Evolutionary conservation across 768 basidiomycete species (phyloP), one percentile per base, ranked within the genome.

Genomic region (Suillus discolor): DNA sequence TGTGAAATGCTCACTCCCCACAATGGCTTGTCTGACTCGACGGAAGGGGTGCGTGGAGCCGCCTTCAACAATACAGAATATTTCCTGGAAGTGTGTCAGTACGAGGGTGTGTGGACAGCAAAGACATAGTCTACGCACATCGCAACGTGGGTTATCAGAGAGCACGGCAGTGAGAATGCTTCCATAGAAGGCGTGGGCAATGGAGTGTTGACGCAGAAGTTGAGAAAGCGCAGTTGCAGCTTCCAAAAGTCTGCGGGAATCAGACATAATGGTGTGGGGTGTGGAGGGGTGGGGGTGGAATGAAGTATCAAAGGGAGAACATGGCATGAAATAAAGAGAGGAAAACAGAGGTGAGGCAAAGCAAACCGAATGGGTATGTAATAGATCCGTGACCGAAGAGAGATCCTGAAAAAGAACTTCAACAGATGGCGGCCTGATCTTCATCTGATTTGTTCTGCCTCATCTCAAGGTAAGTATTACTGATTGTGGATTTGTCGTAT

Each of bases 181-280:
- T 15, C 93, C 93, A 71, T 94, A 84, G 77, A 94, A 94, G 38
- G 92, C 93, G 72, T 95, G 93, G 12, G 90, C 87, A 62, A 93
- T 85, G 65, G 80, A 80, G 44, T 81, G 79, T 42, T 82, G 77
- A 67, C 72, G 79, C 61, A 95, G 86, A 64, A 89, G 78, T 64
- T 79, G 79, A 38, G 92, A 93, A 76, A 95, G 89, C 65, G 89
- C 87, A 57, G 81, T 78, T 45, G 93, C 92, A 42, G 93, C 92
- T 75, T 92, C 88, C 73, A 94, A 77, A 69, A 94, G 86, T 76
- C 92, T 83, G 71, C 82, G 80, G 62, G 89, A 90, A 71, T 93
- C 89, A 4, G 77, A 66, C 89, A 91, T 91, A 68, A 70, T 76
- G 62, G 70, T 72, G 69, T 72, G 71, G 62, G 64, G 74, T 72